Percentiles rank a stretch among this genome's conserved stretches.
These are phyloP conservation scores for Plantago major DNA, from an alignment of 257 asterid species.

Conservation along the genomic window DNA sequence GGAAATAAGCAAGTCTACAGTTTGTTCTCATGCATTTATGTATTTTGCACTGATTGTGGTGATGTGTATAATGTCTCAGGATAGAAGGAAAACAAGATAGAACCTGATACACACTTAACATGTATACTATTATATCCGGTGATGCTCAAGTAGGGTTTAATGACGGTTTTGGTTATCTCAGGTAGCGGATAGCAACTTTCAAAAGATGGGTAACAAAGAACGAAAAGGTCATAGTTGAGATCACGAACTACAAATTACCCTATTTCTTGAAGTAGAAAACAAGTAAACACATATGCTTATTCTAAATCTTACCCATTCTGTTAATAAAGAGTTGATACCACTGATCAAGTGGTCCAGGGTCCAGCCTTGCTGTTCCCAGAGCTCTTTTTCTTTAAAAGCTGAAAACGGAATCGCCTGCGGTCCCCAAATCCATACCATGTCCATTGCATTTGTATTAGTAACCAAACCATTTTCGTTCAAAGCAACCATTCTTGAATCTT, in stretches of 20 bases:
- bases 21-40: no score
- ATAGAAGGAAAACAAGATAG: no score
- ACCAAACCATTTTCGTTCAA: constrained; percentile 41
- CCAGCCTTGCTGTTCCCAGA: constrained; percentile 48
- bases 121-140: no score
- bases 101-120: no score
- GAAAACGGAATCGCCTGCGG: constrained; percentile 70
- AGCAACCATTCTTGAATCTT: constrained; percentile 49
- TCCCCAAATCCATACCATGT: constrained; percentile 78
- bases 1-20: no score
- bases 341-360: constrained; percentile 35
- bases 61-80: no score
- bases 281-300: not conserved
- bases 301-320: constrained; percentile 53
- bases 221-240: no score
- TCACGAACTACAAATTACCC: not conserved
- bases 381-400: constrained; percentile 43
- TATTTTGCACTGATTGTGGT: no score
- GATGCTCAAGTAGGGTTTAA: no score
- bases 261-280: constrained; percentile 11
- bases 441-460: constrained; percentile 52
- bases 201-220: no score
- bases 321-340: constrained; percentile 42
- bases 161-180: no score
- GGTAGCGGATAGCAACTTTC: no score